A percentile compares a stretch with the other conserved stretches of the same genome.
Evolutionary conservation across 805 yeast species (phyloP).

Genomic region (Saccharomyces jurei): DNA sequence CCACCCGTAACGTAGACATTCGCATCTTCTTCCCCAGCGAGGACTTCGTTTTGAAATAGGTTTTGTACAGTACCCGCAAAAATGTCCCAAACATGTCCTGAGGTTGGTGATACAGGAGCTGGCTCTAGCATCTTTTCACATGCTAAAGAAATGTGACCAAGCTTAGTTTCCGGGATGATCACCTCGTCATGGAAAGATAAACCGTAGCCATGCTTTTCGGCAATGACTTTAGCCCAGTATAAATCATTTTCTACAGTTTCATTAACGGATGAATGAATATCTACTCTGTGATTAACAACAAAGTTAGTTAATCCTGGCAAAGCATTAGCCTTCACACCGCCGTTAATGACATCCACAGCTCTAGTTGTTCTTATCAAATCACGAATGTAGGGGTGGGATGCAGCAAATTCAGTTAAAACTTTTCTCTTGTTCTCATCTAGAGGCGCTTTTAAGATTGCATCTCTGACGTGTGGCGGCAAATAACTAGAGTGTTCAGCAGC

Average conservation of each 20-base stretch:
- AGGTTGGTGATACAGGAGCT: conserved; percentile 46
- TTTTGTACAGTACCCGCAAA: conserved; percentile 58
- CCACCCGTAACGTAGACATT: conserved; percentile 43
- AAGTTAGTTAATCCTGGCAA: conserved; percentile 51
- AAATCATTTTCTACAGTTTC: conserved; percentile 33
- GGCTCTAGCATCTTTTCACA: conserved; percentile 34
- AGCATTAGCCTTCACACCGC: conserved; percentile 63
- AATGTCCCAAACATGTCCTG: conserved; percentile 40
- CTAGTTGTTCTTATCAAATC: conserved; percentile 38
- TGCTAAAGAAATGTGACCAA: conserved; percentile 38
- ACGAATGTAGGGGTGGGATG: conserved; percentile 9
- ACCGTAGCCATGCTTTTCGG: conserved; percentile 40
- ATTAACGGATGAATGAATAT: conserved; percentile 38
- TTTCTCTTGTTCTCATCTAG: conserved; percentile 10
- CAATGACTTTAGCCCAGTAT: conserved; percentile 33
- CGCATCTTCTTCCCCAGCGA: conserved; percentile 13
- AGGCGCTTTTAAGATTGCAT: conserved; percentile 9
- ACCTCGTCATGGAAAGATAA: conserved; percentile 32
- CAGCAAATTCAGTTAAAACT: background rate
- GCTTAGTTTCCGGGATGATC: conserved; percentile 14
- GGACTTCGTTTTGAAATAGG: conserved; percentile 45
- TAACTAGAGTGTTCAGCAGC: conserved; percentile 37
- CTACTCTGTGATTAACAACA: conserved; percentile 50
- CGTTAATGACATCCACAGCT: conserved; percentile 52
- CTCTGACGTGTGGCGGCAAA: conserved; percentile 7